These are phyloP conservation scores for Lolium perenne DNA, from an alignment of 176 grass and related monocot genomes.

Conservation along the genomic window DNA sequence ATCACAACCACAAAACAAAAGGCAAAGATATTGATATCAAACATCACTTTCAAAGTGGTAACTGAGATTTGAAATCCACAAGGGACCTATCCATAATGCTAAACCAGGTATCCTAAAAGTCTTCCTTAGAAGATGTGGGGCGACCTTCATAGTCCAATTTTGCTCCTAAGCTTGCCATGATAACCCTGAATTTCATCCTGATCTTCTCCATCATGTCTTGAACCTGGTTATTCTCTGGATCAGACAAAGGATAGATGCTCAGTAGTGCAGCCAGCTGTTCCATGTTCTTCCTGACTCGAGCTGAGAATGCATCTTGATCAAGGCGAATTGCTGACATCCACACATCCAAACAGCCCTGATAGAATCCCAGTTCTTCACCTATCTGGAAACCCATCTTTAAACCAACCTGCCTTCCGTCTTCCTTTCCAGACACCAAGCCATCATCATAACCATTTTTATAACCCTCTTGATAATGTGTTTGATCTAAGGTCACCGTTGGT, in stretches of 20 bases:
- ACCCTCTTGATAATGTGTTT: conserved; percentile 69
- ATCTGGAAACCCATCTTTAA: conserved; percentile 73
- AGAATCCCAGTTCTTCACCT: conserved; percentile 87
- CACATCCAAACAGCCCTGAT: conserved; percentile 70
- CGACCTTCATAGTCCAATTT: conserved; percentile 72
- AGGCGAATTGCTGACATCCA: conserved; percentile 58
- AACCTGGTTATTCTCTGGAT: conserved; percentile 69
- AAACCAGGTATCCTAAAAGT: conserved; percentile 53
- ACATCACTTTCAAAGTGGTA: conserved; percentile 16
- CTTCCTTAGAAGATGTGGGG: conserved; percentile 47
- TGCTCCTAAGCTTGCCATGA: conserved; percentile 63
- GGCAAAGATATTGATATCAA: neutral
- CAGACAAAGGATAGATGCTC: conserved; percentile 52
- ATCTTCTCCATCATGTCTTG: conserved; percentile 71
- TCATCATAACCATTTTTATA: conserved; percentile 73
- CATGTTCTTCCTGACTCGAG: conserved; percentile 65
- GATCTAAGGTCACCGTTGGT: conserved; percentile 65
- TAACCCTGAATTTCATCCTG: conserved; percentile 77
- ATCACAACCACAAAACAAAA: neutral
- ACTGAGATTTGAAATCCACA: neutral
- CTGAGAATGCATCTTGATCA: conserved; percentile 59
- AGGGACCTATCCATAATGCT: neutral
- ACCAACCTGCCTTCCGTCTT: conserved; percentile 71
- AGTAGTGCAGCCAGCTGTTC: conserved; percentile 62
- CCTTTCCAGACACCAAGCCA: conserved; percentile 65